phyloP scores from a whole-genome alignment of 306 rosid genomes.

The barrel medic (Medicago truncatula) region MtrunA17r5.0-ANR NC_053043.1:18287501-18288000 shows the following conservation, averaged over 20 bases:
- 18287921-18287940: too few species aligned
- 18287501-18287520: constrained; percentile 90
- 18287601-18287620: constrained; percentile 31
- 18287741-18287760: constrained; percentile 3
- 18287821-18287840: constrained; percentile 13
- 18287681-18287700: constrained; percentile 11
- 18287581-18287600: constrained; percentile 19
- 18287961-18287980: neutral
- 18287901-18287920: neutral
- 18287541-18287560: constrained; percentile 52
- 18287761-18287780: constrained; percentile 13
- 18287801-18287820: neutral
- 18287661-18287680: constrained; percentile 33
- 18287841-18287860: constrained; percentile 6
- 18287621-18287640: constrained; percentile 30
- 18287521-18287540: constrained; percentile 92
- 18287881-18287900: neutral
- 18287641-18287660: constrained; percentile 29
- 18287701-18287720: constrained; percentile 12
- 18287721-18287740: constrained; percentile 5
- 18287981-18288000: constrained; percentile 4
- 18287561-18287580: constrained; percentile 20
- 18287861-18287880: constrained; percentile 10
- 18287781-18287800: neutral
- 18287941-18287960: neutral